These are phyloP conservation scores for Xylaria longipes DNA, from an alignment of 495 filamentous ascomycete genomes.

Conservation along the genomic window DNA sequence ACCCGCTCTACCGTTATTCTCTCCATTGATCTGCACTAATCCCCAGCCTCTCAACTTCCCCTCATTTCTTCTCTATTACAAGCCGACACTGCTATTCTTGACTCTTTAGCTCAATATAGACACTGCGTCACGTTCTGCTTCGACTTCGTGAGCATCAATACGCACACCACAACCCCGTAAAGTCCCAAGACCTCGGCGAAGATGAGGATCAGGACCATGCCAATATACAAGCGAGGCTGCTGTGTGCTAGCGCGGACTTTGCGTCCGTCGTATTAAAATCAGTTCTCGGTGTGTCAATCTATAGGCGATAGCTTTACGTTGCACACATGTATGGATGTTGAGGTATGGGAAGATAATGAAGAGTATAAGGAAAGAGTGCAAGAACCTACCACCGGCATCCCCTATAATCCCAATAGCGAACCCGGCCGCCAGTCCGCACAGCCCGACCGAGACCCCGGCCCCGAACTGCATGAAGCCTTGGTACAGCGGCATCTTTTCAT, in stretches of 20 bases:
- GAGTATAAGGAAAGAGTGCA: background rate
- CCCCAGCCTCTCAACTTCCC: background rate
- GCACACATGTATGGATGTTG: background rate
- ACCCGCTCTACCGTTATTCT: background rate
- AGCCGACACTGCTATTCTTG: background rate
- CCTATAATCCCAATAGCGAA: constrained; percentile 93
- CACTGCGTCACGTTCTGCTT: constrained; percentile 44
- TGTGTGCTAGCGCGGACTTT: constrained; percentile 81
- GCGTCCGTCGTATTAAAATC: background rate
- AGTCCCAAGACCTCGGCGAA: constrained; percentile 38
- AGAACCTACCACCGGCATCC: constrained; percentile 68
- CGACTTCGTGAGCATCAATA: constrained; percentile 50
- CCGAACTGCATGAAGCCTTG: constrained; percentile 55
- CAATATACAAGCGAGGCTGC: constrained; percentile 87
- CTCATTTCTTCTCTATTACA: background rate
- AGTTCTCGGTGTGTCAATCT: background rate
- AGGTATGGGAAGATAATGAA: background rate
- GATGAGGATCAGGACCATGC: constrained; percentile 56
- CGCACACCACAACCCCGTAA: constrained; percentile 61
- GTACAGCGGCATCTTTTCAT: constrained; percentile 54
- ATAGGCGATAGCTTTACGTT: background rate
- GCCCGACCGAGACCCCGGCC: constrained; percentile 54
- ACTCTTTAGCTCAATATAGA: constrained; percentile 30
- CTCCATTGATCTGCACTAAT: background rate
- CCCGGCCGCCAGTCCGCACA: constrained; percentile 75